These are phyloP conservation scores for Xylaria sp. DNA, from an alignment of 2,329 filamentous ascomycete genomes.

Conservation along the genomic window DNA sequence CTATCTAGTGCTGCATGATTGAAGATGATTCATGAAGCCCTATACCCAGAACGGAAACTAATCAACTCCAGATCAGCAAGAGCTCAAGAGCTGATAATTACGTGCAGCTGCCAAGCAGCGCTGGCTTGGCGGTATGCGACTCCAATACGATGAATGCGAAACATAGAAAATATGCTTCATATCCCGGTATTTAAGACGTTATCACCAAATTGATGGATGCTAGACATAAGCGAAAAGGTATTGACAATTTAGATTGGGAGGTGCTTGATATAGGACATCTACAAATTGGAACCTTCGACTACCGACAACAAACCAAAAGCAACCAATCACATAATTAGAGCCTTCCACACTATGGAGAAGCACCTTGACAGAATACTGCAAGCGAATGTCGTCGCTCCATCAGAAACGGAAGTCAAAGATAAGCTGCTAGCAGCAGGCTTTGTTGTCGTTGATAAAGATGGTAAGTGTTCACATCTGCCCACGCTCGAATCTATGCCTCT, in stretches of 20 bases:
- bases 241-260: neutral
- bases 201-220: too few relatives aligned
- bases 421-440: slow-evolving; percentile 16
- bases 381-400: neutral
- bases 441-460: slow-evolving; percentile 6
- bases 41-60: neutral
- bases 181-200: too few relatives aligned
- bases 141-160: neutral
- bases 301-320: neutral
- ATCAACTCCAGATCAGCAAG: neutral
- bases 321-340: neutral
- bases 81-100: neutral
- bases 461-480: neutral
- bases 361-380: slow-evolving; percentile 1
- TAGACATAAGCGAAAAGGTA: neutral
- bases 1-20: neutral
- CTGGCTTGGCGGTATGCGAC: neutral
- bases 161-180: neutral
- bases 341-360: neutral
- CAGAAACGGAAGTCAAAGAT: neutral
- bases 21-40: slow-evolving; percentile 5
- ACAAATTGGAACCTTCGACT: too few relatives aligned
- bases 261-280: too few relatives aligned
- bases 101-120: neutral
- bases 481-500: too few relatives aligned